phyloP scores from a whole-genome alignment of 139 green algal species.

The Haematococcus lacustris region DNA sequence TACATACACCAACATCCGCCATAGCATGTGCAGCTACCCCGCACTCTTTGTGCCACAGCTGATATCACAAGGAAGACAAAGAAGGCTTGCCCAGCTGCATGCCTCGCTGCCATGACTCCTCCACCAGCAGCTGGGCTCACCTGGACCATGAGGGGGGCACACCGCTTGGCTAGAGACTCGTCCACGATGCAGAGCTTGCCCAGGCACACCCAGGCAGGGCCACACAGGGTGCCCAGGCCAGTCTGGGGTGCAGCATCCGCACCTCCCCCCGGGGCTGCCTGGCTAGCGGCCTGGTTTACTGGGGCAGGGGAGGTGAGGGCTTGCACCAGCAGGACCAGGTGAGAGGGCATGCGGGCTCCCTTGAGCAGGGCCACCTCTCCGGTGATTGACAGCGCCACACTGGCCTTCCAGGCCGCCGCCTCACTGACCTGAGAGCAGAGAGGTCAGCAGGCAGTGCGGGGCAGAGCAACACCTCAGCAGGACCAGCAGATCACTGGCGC shows the following conservation, averaged over 20 bases:
- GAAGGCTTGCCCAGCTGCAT: not conserved
- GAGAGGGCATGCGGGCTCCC: not conserved
- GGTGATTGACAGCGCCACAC: conserved; percentile 44
- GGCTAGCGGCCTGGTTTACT: conserved; percentile 3
- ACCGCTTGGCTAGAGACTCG: conserved; percentile 67
- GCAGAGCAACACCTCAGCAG: too few relatives aligned
- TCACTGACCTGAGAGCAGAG: not conserved
- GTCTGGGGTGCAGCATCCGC: too few relatives aligned
- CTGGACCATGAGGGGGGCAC: conserved; percentile 70
- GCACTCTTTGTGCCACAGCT: not conserved
- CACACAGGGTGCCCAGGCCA: too few relatives aligned
- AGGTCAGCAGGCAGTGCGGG: not conserved
- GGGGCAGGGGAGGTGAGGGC: conserved; percentile 39
- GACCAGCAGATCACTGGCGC: too few relatives aligned
- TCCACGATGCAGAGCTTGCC: conserved; percentile 78
- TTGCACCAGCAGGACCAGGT: conserved; percentile 57
- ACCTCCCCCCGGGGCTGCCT: too few relatives aligned
- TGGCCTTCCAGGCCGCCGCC: conserved; percentile 8
- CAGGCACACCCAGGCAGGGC: conserved; percentile 64
- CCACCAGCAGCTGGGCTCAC: conserved; percentile 10
- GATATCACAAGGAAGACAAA: not conserved
- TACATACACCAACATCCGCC: too few relatives aligned
- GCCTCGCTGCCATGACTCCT: not conserved
- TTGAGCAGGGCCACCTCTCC: conserved; percentile 67
- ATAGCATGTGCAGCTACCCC: too few relatives aligned